Percentiles rank a stretch among this genome's conserved stretches.
phyloP scores from a whole-genome alignment of 2,329 filamentous ascomycete species.

The Lecanicillium sp. region DNA sequence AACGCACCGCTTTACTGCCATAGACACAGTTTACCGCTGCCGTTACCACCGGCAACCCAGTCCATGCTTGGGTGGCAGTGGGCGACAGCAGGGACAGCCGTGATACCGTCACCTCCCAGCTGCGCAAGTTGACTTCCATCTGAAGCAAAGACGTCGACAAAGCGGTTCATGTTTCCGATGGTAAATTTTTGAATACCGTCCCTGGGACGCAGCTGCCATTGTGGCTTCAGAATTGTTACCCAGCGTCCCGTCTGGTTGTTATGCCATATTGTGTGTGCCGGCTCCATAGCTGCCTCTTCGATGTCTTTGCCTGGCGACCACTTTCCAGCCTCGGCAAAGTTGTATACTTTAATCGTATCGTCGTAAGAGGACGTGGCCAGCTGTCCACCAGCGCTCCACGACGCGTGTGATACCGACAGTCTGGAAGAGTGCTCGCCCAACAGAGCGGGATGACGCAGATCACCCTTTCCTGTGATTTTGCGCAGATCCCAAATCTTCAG shows the following conservation, averaged over 20 bases:
- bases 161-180: conserved; percentile 96
- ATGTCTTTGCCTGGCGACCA: conserved; percentile 58
- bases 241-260: conserved; percentile 96
- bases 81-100: conserved; percentile 86
- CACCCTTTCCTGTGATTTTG: conserved; percentile 62
- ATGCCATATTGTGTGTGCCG: conserved; percentile 64
- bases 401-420: conserved; percentile 85
- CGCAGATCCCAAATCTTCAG: conserved; percentile 90
- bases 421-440: conserved; percentile 77
- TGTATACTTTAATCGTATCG: conserved; percentile 89
- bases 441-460: conserved; percentile 56
- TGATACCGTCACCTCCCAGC: conserved; percentile 81
- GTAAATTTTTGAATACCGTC: conserved; percentile 82
- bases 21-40: conserved; percentile 84
- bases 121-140: conserved; percentile 85
- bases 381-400: conserved; percentile 79
- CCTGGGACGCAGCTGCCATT: conserved; percentile 78
- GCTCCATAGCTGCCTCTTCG: conserved; percentile 57
- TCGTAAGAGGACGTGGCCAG: conserved; percentile 92
- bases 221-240: conserved; percentile 76
- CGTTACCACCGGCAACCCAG: conserved; percentile 90
- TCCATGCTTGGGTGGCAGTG: conserved; percentile 82
- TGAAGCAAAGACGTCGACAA: conserved; percentile 82
- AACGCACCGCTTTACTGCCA: conserved; percentile 59
- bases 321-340: conserved; percentile 56